A percentile compares a stretch with the other conserved stretches of the same genome.
Conservation (phyloP, 2,329 filamentous ascomycete species). For the Nemania diffusa region DNA sequence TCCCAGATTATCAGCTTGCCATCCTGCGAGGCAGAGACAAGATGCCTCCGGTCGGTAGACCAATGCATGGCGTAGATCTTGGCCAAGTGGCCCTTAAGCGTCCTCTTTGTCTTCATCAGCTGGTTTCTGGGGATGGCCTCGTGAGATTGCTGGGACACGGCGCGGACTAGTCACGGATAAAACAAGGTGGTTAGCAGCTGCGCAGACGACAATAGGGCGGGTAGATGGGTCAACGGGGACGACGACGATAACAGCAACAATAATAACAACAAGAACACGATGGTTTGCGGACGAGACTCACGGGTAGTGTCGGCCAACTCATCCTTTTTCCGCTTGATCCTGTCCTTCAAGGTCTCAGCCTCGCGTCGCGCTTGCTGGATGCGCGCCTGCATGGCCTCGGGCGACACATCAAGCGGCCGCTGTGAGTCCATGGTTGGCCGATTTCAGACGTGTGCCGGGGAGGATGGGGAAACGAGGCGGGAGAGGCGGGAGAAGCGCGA, state of each 20-base stretch:
- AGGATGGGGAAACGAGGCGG: slow-evolving; percentile 18
- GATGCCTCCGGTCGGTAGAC: slow-evolving; percentile 96
- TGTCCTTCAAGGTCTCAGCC: slow-evolving; percentile 96
- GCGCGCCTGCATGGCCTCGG: slow-evolving; percentile 88
- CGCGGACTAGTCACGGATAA: slow-evolving; percentile 72
- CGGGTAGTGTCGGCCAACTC: slow-evolving; percentile 97
- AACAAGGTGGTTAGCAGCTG: slow-evolving; percentile 28
- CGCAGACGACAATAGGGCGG: slow-evolving; percentile 6
- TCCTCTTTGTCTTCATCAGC: slow-evolving; percentile 97
- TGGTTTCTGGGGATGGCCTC: slow-evolving; percentile 90
- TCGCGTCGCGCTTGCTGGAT: slow-evolving; percentile 94
- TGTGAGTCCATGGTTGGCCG: slow-evolving; percentile 65
- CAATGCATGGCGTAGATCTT: slow-evolving; percentile 99
- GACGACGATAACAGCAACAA: neutral
- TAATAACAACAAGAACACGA: neutral
- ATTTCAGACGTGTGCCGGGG: slow-evolving; percentile 24
- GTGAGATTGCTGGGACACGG: slow-evolving; percentile 91
- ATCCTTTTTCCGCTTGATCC: slow-evolving; percentile 99
- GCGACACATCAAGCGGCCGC: slow-evolving; percentile 71
- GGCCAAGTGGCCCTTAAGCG: slow-evolving; percentile 95
- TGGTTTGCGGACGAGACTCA: slow-evolving; percentile 65
- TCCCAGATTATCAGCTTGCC: slow-evolving; percentile 99
- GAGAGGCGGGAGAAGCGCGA: slow-evolving; percentile 24
- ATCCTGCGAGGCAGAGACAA: slow-evolving; percentile 97
- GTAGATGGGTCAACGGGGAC: neutral